Evolutionary conservation across 177 flowering plant species (phyloP), one percentile per base, ranked within the genome.

Genomic region (Vitis hybrid): DNA sequence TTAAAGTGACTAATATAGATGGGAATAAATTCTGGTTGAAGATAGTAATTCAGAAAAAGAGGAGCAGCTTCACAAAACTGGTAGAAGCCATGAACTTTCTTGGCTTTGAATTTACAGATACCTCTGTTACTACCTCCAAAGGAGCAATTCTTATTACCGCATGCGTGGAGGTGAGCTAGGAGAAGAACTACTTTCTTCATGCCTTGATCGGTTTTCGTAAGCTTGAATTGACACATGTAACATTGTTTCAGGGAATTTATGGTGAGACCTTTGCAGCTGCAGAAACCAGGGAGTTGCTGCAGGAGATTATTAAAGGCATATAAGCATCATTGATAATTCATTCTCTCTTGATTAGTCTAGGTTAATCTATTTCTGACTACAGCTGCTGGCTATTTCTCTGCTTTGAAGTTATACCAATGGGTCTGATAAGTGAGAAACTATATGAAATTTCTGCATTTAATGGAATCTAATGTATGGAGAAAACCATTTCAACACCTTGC

Each of bases 81-180:
- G 55, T 88, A 75, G 91, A 91, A 63, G 82, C 80, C 33, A 70
- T 93, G 73, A 73, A 5, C 64, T 22, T 13, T 39, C 76, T 82
- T n/a, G 92, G 95, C 50, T 74, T 87, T 55, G 89, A 86, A 55
- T 70, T 85, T 52, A 83, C 73, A 6, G 88, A 86, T 67, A 82
- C 78, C 39, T 84, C 77, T 68, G 75, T 86, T 26, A 83, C 89
- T 14, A 76, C 88, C 53, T 76, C 69, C 57, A 73, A 70, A 56
- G 93, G 90, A 60, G 86, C 83, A n/a, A 67, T 79, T 59, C 83
- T 85, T n/a, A 60, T 82, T 48, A 67, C 84, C 51, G 70, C 85
- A 2, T 78, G 74, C 50, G 72, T 85, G 1, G 77, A 87, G 93
- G 94, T 91, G 75, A 57, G 67, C 39, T 15, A 16, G 18, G 16